Base-by-base conservation (phyloP, 176 grass and related monocot genomes). In the Elymus sibiricus region DNA sequence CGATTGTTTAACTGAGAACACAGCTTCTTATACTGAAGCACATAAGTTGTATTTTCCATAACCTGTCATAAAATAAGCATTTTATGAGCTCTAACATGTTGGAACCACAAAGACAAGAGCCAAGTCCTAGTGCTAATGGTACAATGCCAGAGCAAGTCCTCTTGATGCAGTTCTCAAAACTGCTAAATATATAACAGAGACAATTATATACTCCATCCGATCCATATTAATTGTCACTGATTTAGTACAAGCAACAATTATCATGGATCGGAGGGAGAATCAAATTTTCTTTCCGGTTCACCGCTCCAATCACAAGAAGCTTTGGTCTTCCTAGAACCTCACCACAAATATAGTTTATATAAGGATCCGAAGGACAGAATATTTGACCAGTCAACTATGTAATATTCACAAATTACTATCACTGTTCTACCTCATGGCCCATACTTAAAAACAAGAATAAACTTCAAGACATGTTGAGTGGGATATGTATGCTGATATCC, bases 1-100 rank as follows among this genome's bases (percentile, higher is more conserved):
- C 84, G 84, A 56, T 79, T 91, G 71, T 89, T 85, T 59, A 93
- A 55, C 74, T 93, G 91, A 77, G 82, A 82, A 83, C 91, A 91
- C 8, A 95, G 80, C 70, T 74, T 90, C 80, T 92, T 98, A 64
- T 90, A 85, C 16, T 89, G 86, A 76, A 89, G 59, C 51, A 98
- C 83, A 83, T 84, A 85, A 70, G 46, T 79, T 59, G 70, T 87
- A 82, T 94, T 92, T 94, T 98, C 95, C 78, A 79, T 28, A 69
- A 98, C 87, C 95, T 98, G 64, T 70, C 38, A 79, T 16, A 88
- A 83, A 76, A 77, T 24, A 90, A 84, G 43, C 25, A 44, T 76
- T 76, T 39, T 76, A 53, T 85, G 46, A 87, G 63, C 28, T 75
- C 68, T 79, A 68, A 76, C 60, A 76, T 77, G 19, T 70, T n/a